Percentiles rank a stretch among this genome's conserved stretches.
These are phyloP conservation scores for Oenanthe javanica DNA, from an alignment of 140 eudicot genomes.

Conservation along the genomic window DNA sequence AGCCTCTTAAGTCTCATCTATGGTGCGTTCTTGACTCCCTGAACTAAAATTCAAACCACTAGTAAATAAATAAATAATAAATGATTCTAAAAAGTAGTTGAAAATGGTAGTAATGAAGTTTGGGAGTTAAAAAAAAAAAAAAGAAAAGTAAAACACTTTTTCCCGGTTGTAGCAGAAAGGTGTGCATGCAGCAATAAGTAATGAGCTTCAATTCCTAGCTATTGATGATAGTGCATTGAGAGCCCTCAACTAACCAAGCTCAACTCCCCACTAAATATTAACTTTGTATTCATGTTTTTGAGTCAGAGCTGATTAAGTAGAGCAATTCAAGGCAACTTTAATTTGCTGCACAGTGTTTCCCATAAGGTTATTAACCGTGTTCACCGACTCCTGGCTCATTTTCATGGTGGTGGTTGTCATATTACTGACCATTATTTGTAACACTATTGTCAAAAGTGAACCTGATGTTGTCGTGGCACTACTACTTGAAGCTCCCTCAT, in stretches of 20 bases:
- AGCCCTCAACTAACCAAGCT: conserved; percentile 28
- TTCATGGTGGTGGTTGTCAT: neutral
- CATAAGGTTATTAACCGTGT: conserved; percentile 42
- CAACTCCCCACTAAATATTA: conserved; percentile 8
- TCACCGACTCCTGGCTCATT: conserved; percentile 53
- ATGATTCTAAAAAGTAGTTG: conserved; percentile 30
- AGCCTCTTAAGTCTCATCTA: neutral
- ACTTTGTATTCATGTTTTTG: conserved; percentile 31
- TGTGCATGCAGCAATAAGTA: conserved; percentile 11
- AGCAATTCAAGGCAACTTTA: conserved; percentile 45
- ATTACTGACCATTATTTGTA: conserved; percentile 34
- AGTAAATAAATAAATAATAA: conserved; percentile 18
- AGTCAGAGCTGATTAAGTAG: conserved; percentile 41
- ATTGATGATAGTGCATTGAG: conserved; percentile 54
- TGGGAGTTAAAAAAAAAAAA: conserved; percentile 28
- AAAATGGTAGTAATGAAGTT: conserved; percentile 41
- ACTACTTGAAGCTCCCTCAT: conserved; percentile 41
- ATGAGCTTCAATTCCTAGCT: conserved; percentile 9
- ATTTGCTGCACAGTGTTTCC: conserved; percentile 12
- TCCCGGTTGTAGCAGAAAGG: neutral
- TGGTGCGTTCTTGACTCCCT: conserved; percentile 94
- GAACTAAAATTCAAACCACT: neutral
- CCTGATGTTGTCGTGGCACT: conserved; percentile 6
- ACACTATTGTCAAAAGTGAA: conserved; percentile 43
- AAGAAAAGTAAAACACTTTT: conserved; percentile 16